Evolutionary conservation across 768 basidiomycete species (phyloP).

Genomic region (Xanthoconium stramineum): DNA sequence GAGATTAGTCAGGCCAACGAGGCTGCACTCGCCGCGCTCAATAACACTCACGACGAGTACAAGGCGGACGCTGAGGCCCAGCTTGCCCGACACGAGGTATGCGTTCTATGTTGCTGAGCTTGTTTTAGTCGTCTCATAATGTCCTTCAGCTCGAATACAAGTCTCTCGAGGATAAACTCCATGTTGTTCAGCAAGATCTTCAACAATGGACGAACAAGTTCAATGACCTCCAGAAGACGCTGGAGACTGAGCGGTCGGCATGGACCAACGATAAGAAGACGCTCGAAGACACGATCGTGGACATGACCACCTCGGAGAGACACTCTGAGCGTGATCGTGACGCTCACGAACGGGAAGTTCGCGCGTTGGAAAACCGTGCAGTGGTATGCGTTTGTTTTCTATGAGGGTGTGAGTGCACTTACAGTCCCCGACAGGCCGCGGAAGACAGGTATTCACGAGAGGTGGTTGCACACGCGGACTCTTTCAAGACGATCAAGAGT

Average conservation of each 20-base stretch:
- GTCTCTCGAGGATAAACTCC: constrained; percentile 61
- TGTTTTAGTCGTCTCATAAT: not conserved
- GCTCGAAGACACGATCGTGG: constrained; percentile 79
- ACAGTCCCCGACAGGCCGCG: constrained; percentile 45
- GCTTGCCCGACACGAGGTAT: constrained; percentile 64
- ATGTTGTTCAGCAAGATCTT: constrained; percentile 52
- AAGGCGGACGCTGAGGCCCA: constrained; percentile 69
- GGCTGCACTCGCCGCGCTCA: constrained; percentile 66
- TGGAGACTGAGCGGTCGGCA: constrained; percentile 65
- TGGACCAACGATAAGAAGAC: constrained; percentile 80
- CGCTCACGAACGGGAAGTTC: constrained; percentile 63
- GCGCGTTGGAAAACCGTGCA: constrained; percentile 63
- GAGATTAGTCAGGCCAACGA: constrained; percentile 84
- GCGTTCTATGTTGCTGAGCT: not conserved
- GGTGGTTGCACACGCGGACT: constrained; percentile 81
- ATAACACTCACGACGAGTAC: constrained; percentile 76
- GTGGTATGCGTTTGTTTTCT: constrained; percentile 41
- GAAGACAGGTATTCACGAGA: constrained; percentile 81
- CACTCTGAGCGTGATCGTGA: constrained; percentile 59
- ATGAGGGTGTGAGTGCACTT: not conserved
- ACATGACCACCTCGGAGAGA: constrained; percentile 73
- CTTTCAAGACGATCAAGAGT: constrained; percentile 66
- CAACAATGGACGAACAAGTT: constrained; percentile 45
- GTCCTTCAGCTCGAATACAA: constrained; percentile 55
- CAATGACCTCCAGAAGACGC: constrained; percentile 56